These are phyloP conservation scores for Scheffersomyces titani DNA, from an alignment of 1,139 yeast genomes.

Conservation along the genomic window DNA sequence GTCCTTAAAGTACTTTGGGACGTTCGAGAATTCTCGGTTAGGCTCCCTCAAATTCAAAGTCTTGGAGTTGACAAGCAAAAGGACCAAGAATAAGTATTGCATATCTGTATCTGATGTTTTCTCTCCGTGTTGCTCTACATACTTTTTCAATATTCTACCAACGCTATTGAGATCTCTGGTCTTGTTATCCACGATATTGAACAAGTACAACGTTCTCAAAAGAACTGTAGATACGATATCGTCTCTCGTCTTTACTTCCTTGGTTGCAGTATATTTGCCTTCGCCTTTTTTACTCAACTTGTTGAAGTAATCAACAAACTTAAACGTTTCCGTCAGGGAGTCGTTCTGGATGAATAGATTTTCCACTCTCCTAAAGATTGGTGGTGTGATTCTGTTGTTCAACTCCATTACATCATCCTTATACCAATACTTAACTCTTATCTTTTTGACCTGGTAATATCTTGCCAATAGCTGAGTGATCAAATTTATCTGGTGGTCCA, in stretches of 20 bases:
- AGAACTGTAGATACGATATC: conserved; percentile 64
- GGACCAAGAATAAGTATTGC: conserved; percentile 42
- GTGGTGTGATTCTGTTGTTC: conserved; percentile 55
- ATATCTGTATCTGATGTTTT: conserved; percentile 26
- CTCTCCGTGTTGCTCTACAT: conserved; percentile 24
- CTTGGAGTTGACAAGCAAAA: conserved; percentile 42
- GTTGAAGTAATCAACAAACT: conserved; percentile 35
- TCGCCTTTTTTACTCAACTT: conserved; percentile 17
- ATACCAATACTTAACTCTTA: conserved; percentile 62
- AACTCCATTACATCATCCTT: conserved; percentile 49
- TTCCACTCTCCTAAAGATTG: conserved; percentile 34
- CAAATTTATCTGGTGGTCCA: conserved; percentile 65
- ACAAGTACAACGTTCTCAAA: conserved; percentile 57
- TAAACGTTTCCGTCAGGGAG: conserved; percentile 23
- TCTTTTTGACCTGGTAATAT: conserved; percentile 78
- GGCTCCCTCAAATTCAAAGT: conserved; percentile 30
- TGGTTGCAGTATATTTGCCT: conserved; percentile 9
- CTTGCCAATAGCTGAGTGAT: conserved; percentile 76
- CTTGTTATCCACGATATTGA: conserved; percentile 53
- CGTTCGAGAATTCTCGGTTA: conserved; percentile 34
- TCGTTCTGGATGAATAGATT: conserved; percentile 15
- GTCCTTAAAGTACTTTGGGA: conserved; percentile 38
- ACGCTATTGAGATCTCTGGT: conserved; percentile 49
- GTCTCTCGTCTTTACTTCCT: conserved; percentile 32
- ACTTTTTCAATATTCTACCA: conserved; percentile 54